Evolutionary conservation across 2,329 filamentous ascomycete genomes (phyloP), one percentile per base, ranked within the genome.

Genomic region (Aspergillus piperis): DNA sequence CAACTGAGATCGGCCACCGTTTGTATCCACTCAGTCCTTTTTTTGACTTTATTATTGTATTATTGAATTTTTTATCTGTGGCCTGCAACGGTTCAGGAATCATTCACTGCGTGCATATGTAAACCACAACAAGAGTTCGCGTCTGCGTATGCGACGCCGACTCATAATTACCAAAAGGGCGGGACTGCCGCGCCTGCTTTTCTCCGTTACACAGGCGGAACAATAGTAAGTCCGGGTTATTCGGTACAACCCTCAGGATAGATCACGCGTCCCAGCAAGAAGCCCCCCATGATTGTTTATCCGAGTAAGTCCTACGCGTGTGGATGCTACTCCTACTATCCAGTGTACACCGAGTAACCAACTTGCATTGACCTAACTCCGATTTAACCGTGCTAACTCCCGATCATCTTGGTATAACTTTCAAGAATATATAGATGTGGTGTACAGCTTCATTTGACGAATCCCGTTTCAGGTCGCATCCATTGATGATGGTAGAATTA

Each of bases 341-440:
- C n/a, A 17, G 21, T 21, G 27, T 50, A 30, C 8, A 23, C 44
- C 27, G 47, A 25, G 13, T 50, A 50, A 27, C 47, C 47, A 50
- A 50, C 7, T 5, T 30, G 32, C 47, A 27, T 17, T 49, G 47
- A 30, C 47, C 47, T 13, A 50, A 50, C 47, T 30, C 47, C 47
- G 5, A 30, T 5, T 23, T n/a, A 32, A 50, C 47, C 25, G 10
- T 32, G 47, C 15, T 50, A 50, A 50, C 47, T 50, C 47, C 47
- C 44, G 25, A 27, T 25, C 47, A 50, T 50, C 47, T 49, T 50
- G 32, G 47, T 50, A 50, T 50, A 50, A 50, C n/a, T 30, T 49
- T 17, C 23, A 27, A n/a, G 1, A 50, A 32, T 30, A 30, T 50
- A 50, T 50, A 32, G 41, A 30, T 49, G 15, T n/a, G 44, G 44